Base-by-base conservation (phyloP, 1,284 basidiomycete genomes). In the Ceratobasidium theobromae region DNA sequence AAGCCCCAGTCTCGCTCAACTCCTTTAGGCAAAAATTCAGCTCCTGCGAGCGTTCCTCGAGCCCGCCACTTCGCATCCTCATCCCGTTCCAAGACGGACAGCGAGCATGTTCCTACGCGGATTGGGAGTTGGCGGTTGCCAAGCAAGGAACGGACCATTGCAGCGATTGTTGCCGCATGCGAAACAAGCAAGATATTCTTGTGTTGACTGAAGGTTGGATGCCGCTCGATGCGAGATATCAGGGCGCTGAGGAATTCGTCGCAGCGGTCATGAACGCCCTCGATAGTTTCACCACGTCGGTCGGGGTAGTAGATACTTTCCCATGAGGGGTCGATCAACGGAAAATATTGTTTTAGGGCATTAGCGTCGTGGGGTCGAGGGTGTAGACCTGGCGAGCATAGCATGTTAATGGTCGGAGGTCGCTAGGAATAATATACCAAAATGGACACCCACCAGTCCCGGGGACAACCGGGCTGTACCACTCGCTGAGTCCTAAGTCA, bases 111-210 rank as follows among this genome's bases (percentile, higher is more conserved):
- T 12, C 87, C 89, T 6, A 86, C 82, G 64, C 85, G 77, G 35
- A 91, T 71, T 3, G 81, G 79, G 30, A 85, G 65, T 49, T 30
- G 60, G 62, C 48, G 68, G 53, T 86, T 79, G 0, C 81, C 84
- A 4, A 85, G 69, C 40, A 94, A 79, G 41, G 79, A 83, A 62
- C 86, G 79, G 3, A 82, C 82, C 46, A 95, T 81, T 2, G 86
- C 85, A 69, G 92, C 91, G 68, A 82, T 79, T 3, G 90, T 87
- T 14, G 91, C 92, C 0, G 92, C 92, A 74, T 95, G 92, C 67
- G 84, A 86, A 69, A 92, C 81, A 28, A 95, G 76, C 38, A 94
- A 73, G 12, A 93, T 77, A 5, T 81, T 77, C 67, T 74, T 77
- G 70, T 83, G 78, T 74, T 79, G 71, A 71, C 74, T 71, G 69